Conservation (phyloP, 805 yeast species). For the Yamadazyma kitorensis region DNA sequence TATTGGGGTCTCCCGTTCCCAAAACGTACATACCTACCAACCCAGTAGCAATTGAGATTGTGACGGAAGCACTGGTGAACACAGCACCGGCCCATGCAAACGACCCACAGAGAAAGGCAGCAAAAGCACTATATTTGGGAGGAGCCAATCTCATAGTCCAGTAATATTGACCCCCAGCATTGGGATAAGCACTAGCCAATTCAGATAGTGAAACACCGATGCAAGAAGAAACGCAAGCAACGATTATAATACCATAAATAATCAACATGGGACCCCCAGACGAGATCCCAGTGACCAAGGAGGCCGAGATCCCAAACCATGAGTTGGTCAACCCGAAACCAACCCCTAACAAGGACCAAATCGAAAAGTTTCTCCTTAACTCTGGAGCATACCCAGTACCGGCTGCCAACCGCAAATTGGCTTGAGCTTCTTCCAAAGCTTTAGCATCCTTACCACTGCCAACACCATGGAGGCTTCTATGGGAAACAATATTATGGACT, state of each 20-base stretch:
- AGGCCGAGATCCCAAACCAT: constrained; percentile 42
- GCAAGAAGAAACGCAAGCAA: constrained; percentile 32
- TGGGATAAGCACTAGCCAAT: constrained; percentile 38
- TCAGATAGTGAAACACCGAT: constrained; percentile 39
- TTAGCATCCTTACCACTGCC: too few species aligned
- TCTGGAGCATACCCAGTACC: constrained; percentile 31
- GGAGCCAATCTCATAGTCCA: constrained; percentile 43
- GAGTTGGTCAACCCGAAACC: constrained; percentile 44
- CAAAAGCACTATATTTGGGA: constrained; percentile 32
- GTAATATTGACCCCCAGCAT: constrained; percentile 44
- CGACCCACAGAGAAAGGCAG: constrained; percentile 39
- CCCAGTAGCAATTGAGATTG: constrained; percentile 31
- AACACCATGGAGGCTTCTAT: too few species aligned
- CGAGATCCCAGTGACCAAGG: constrained; percentile 38
- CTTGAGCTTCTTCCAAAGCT: constrained; percentile 13
- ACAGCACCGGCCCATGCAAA: constrained; percentile 43
- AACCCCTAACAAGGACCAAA: constrained; percentile 37
- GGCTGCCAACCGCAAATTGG: constrained; percentile 24
- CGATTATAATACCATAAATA: constrained; percentile 40
- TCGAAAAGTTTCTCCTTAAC: constrained; percentile 33
- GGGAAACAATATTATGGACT: background rate
- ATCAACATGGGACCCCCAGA: constrained; percentile 43
- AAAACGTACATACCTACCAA: constrained; percentile 38
- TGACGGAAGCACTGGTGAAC: constrained; percentile 40
- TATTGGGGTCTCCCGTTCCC: constrained; percentile 36